Percentiles rank a stretch among this genome's conserved stretches.
These are phyloP conservation scores for Phyllosticta capitalensis DNA, from an alignment of 2,329 filamentous ascomycete genomes.

Conservation along the genomic window DNA sequence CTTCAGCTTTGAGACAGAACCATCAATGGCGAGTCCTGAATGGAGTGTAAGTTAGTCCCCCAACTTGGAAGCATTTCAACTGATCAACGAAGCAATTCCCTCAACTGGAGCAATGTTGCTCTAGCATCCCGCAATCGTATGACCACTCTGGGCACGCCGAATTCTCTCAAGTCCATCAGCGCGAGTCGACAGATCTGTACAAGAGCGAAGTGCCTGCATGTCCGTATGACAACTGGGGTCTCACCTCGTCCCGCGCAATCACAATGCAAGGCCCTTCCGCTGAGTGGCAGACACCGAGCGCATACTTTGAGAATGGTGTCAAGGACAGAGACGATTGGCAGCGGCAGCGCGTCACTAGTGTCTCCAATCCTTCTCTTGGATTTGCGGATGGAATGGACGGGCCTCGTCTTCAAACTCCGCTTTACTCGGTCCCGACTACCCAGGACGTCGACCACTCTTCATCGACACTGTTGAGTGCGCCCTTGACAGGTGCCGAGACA, in stretches of 20 bases:
- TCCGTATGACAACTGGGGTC: not conserved
- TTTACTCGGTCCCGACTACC: not conserved
- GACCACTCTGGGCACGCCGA: not conserved
- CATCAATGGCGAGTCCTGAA: not conserved
- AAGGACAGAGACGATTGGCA: not conserved
- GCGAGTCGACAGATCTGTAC: not conserved
- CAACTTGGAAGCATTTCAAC: not conserved
- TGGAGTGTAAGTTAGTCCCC: slow-evolving; percentile 2
- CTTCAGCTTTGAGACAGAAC: slow-evolving; percentile 4
- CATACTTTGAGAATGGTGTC: not conserved
- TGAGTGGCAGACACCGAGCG: not conserved
- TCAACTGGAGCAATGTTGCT: not conserved
- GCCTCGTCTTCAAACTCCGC: not conserved
- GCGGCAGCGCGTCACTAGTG: not conserved
- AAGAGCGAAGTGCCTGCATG: not conserved
- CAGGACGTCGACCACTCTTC: not conserved
- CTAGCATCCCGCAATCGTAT: not conserved
- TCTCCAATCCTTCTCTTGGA: not conserved
- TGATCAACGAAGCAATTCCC: not conserved
- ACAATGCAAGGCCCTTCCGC: not conserved
- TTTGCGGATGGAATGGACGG: not conserved
- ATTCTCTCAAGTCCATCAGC: not conserved
- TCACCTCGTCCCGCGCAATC: not conserved
- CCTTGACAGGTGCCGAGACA: not conserved
- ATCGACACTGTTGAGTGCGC: not conserved